Percentiles rank a stretch among this genome's conserved stretches.
phyloP scores from a whole-genome alignment of 805 yeast genomes.

The Hanseniaspora lindneri region DNA sequence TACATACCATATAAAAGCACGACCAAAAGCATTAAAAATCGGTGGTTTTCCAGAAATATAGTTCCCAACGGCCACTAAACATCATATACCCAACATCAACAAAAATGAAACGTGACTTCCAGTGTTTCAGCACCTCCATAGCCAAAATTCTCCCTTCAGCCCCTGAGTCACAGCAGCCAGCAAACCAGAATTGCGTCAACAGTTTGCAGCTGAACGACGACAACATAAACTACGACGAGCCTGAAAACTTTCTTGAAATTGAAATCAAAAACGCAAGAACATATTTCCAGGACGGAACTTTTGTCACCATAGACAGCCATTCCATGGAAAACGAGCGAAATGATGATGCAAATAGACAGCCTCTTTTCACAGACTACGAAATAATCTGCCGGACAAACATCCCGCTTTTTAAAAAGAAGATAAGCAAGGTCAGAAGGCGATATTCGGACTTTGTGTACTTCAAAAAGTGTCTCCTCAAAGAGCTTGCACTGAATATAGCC shows the following conservation, averaged over 20 bases:
- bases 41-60: neutral
- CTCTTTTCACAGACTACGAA: slow-evolving; percentile 81
- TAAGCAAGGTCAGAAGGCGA: slow-evolving; percentile 64
- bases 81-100: neutral
- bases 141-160: slow-evolving; percentile 2
- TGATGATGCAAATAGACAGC: slow-evolving; percentile 22
- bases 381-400: slow-evolving; percentile 80
- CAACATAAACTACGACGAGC: slow-evolving; percentile 56
- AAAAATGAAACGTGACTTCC: slow-evolving; percentile 12
- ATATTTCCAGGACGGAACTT: slow-evolving; percentile 19
- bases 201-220: slow-evolving; percentile 10
- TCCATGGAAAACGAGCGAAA: neutral
- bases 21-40: too few relatives aligned
- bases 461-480: slow-evolving; percentile 59
- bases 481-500: slow-evolving; percentile 36
- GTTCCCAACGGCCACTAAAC: neutral
- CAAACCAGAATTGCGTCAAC: neutral
- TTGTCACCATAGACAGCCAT: neutral
- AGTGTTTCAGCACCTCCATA: slow-evolving; percentile 14
- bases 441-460: slow-evolving; percentile 84
- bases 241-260: slow-evolving; percentile 85
- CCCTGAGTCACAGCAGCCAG: neutral
- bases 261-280: slow-evolving; percentile 45
- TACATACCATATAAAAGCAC: too few relatives aligned
- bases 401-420: slow-evolving; percentile 63